Base-by-base conservation (phyloP, 768 basidiomycete species). In the Boletus tomentosulus region DNA sequence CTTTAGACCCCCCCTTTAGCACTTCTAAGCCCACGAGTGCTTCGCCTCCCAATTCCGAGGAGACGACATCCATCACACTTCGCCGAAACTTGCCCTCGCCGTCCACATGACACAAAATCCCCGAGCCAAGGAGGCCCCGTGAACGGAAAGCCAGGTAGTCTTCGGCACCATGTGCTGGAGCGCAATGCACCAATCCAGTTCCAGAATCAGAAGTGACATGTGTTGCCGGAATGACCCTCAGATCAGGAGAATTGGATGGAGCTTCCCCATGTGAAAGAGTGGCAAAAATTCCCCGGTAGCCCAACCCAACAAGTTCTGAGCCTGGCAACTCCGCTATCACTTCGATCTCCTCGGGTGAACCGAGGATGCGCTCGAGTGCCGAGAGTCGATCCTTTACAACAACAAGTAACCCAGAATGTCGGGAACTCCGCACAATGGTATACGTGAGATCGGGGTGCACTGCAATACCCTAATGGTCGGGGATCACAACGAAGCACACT, bases 121-220 rank as follows among this genome's bases (percentile, higher is more conserved):
- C 69, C 1, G 73, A 60, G 43, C 59, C 61, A n/a, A 87, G 66
- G 25, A 84, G 72, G 30, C 77, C 80, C 2, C 82, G 73, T 0
- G 73, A 59, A n/a, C 77, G 81, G 73, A 90, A 92, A 6, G 83
- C 78, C 30, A 80, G 78, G 65, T 96, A 99, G 68, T 99, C 96
- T 62, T 99, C 96, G 10, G 81, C 78, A 16, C 95, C 96, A 62
- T 98, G 96, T 1, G 92, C 94, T 12, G 96, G 95, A 0, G 96
- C 95, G 59, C 88, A 91, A 64, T 98, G 96, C 1, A 99, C 96
- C 12, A 98, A 79, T 33, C 96, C 95, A 2, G 95, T 97, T 6
- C 96, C 96, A n/a, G 93, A 88, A 16, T 85, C 81, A 0, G 87
- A 71, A 1, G 87, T 92, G 15, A 98, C 96, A 64, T 96, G 88